Evolutionary conservation across 805 yeast genomes (phyloP), one percentile per base, ranked within the genome.

Genomic region (Ogataea siamensis): DNA sequence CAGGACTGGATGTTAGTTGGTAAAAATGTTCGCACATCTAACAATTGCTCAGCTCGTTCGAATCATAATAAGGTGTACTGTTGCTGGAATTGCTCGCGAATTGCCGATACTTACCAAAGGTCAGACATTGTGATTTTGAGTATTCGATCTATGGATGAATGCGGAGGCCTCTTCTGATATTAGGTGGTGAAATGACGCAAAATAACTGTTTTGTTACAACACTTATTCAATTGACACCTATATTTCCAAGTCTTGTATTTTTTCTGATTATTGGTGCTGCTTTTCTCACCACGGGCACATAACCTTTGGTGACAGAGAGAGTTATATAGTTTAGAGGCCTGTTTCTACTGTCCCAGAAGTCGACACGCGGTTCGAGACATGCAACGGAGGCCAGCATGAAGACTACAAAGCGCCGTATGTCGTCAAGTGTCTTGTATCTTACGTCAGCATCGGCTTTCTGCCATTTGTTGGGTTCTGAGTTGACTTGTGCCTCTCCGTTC

Each of bases 1-100:
- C 87, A 57, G 87, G 87, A 67, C 86, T 77, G 56, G 24, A 12
- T 36, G 39, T 36, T 36, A 36, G 39, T 14, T 6, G 11, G 28
- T 5, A 4, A 10, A 23, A 14, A 3, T 16, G 14, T 16, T 16
- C 5, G 9, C 11, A 14, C 7, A 9, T 11, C 14, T 14, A 9
- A 18, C 29, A 7, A 16, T 12, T 16, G 10, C 5, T 20, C n/a
- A 17, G 21, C n/a, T 29, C 25, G 20, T 26, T 17, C 16, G 17
- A 14, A 6, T 14, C 14, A 7, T 11, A 7, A 10, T 7, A 9
- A 11, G 11, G 19, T 30, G 35, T 31, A n/a, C 28, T 37, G 35
- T 14, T 30, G 8, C 7, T 14, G 20, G 18, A 20, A 15, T 10
- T 30, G 40, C 16, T 14, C 8, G 12, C 28, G 17, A 31, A 37